phyloP scores from a whole-genome alignment of 768 basidiomycete species.

The Panaeolus cyanescens region DNA sequence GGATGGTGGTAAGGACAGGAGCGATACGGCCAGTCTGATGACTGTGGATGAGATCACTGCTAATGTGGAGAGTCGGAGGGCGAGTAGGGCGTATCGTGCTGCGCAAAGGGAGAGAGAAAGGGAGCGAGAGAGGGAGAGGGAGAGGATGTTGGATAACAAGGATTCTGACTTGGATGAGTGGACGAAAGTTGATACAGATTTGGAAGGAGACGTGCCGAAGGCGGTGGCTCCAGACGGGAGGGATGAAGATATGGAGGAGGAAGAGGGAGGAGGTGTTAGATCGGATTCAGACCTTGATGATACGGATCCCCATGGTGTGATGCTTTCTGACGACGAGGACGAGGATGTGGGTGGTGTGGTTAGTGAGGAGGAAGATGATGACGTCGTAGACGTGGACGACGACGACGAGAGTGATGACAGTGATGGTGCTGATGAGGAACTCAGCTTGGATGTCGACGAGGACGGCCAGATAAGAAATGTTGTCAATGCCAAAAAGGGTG shows the following conservation, averaged over 20 bases:
- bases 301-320: conserved; percentile 14
- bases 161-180: conserved; percentile 64
- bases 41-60: conserved; percentile 99
- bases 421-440: conserved; percentile 44
- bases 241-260: conserved; percentile 34
- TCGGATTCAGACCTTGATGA: conserved; percentile 43
- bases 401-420: conserved; percentile 48
- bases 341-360: conserved; percentile 29
- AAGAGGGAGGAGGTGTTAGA: conserved; percentile 45
- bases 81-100: conserved; percentile 40
- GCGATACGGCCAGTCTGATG: conserved; percentile 88
- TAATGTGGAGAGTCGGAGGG: conserved; percentile 78
- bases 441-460: conserved; percentile 34
- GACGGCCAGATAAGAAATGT: conserved; percentile 39
- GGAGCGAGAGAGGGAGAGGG: background rate
- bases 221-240: conserved; percentile 21
- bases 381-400: conserved; percentile 33
- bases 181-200: conserved; percentile 66
- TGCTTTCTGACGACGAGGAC: conserved; percentile 32
- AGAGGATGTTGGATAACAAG: conserved; percentile 24
- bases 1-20: conserved; percentile 76
- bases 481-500: conserved; percentile 29
- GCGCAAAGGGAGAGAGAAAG: background rate
- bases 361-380: conserved; percentile 43
- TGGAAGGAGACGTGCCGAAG: conserved; percentile 33